Evolutionary conservation across 345 rosid species (phyloP), one percentile per base, ranked within the genome.

Genomic region (Crucihimalaya himalaica): DNA sequence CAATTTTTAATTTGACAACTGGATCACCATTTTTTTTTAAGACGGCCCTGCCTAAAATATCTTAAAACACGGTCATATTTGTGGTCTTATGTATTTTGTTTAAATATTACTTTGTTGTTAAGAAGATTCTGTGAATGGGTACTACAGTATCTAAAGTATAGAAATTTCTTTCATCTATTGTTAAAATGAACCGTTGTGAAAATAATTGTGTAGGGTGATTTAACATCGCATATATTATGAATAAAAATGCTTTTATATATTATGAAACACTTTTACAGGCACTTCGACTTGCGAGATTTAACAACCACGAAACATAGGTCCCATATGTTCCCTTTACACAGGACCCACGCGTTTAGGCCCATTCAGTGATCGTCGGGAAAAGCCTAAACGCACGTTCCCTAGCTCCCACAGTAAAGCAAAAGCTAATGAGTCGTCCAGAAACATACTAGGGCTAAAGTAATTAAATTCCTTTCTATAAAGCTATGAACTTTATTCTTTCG

Each of bases 261-360:
- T 20, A 40, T 54, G 28, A 15, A 53, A 68, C 52, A 55, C 39
- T 55, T 55, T 63, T 54, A 53, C n/a, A n/a, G n/a, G n/a, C n/a
- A n/a, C n/a, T n/a, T n/a, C 28, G 61, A 48, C 20, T 50, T 50
- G 68, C 28, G 46, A 74, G 43, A 20, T 20, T 51, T 68, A 51
- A 50, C 73, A 15, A 67, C 79, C 74, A 68, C 51, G 62, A 68
- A 75, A 43, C 6, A 1, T 63, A 43, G 79, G 70, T 43, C 63
- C 64, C 58, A 43, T 0, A 34, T 68, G 34, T 25, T 16, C 45
- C 39, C 46, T 58, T 15, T 39, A 3, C 40, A 37, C 40, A 37
- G 63, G 57, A 59, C 68, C 73, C 63, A 40, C 31, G 52, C 74
- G 62, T 67, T 11, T 65, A 48, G 46, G 27, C 54, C 54, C 61